phyloP scores from a whole-genome alignment of 1,139 yeast species.

The Hemisphaericaspora lyxosophila region DNA sequence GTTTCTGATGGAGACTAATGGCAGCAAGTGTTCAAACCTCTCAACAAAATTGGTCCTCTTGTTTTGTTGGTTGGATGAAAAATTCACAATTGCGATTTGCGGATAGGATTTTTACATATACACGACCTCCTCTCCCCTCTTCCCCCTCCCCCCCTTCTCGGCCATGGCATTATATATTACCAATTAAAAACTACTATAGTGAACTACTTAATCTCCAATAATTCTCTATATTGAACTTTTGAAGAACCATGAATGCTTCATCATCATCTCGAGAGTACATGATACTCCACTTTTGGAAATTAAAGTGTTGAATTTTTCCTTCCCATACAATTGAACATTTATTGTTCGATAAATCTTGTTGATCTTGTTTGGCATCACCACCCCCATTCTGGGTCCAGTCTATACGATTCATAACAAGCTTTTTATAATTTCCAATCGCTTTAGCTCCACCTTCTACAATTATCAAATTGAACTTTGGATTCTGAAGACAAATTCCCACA shows the following conservation, averaged over 20 bases:
- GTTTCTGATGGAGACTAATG: too few relatives aligned
- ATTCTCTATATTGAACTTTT: constrained; percentile 52
- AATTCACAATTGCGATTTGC: too few relatives aligned
- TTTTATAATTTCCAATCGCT: constrained; percentile 59
- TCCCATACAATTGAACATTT: constrained; percentile 67
- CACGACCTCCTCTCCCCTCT: too few relatives aligned
- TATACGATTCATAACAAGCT: constrained; percentile 61
- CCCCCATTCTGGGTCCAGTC: constrained; percentile 60
- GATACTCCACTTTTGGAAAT: constrained; percentile 63
- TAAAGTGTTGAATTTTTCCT: constrained; percentile 58
- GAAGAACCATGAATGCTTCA: constrained; percentile 53
- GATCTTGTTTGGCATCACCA: constrained; percentile 17
- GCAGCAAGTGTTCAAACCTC: background rate
- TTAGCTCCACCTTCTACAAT: constrained; percentile 74
- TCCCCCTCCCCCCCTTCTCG: too few relatives aligned
- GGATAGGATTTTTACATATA: background rate
- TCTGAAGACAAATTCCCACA: constrained; percentile 53
- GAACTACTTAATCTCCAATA: constrained; percentile 56
- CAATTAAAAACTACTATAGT: too few relatives aligned
- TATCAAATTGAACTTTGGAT: constrained; percentile 54
- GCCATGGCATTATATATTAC: too few relatives aligned
- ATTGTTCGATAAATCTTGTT: constrained; percentile 47
- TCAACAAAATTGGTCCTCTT: background rate
- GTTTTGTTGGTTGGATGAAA: background rate
- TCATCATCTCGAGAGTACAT: constrained; percentile 51